Evolutionary conservation across 1,139 yeast species (phyloP), one percentile per base, ranked within the genome.

Genomic region (Scheffersomyces insectosa): DNA sequence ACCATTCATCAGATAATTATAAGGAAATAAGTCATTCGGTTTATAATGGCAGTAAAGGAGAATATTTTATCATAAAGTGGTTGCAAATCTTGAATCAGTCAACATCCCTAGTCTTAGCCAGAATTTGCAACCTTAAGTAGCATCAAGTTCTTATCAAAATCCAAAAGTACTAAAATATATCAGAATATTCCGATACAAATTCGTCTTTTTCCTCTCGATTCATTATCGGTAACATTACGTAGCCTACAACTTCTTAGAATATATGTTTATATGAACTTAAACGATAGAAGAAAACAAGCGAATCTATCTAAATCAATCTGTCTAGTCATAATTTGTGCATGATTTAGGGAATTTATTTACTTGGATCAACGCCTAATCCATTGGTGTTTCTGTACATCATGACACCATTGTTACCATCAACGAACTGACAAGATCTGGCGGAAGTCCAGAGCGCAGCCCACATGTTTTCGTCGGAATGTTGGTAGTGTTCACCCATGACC

Each of bases 401-500:
- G 47, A 87, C 83, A 44, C 91, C 95, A 53, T 81, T 77, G 50
- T 82, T 84, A 55, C 89, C 95, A 51, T 88, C 96, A 46, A 88
- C 91, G 59, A 80, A 88, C 65, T 88, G 95, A 64, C 96, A 88
- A 54, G 77, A 59, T 68, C 95, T 81, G 38, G 82, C 75, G 44
- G 81, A 71, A 54, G 79, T 80, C 90, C 91, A 88, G 53, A 88
- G 70, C 10, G 89, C 70, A 31, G 68, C 63, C 80, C 88, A 79
- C 88, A 88, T 85, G 71, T 79, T 85, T 59, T 86, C 85, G 52
- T 78, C 85, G 47, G 76, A 75, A 59, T 79, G 72, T 53, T 79
- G 72, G 69, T 88, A 88, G 68, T 85, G 89, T 50, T 79, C 77
- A 55, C 96, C 96, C 86, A 88, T 81, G 45, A 87, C 95, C 68